These are phyloP conservation scores for Coemansia sp. DNA, from an alignment of 192 early-diverging fungal genomes.

Conservation along the genomic window DNA sequence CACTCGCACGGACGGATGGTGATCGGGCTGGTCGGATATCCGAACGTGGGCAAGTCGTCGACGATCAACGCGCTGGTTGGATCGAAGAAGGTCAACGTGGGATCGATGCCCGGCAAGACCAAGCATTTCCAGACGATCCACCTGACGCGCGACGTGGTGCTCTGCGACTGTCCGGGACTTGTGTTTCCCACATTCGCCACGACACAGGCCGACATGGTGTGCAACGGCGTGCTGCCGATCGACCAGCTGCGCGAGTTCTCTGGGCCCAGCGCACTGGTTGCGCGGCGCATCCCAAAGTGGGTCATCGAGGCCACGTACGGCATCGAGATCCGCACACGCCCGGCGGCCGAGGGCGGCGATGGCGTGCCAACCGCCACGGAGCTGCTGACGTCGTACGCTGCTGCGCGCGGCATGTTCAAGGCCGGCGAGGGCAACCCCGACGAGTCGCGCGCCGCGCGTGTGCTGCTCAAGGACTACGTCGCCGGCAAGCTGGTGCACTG, in stretches of 20 bases:
- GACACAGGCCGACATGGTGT: slow-evolving; percentile 97
- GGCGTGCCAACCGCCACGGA: slow-evolving; percentile 87
- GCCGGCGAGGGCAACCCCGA: slow-evolving; percentile 95
- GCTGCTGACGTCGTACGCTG: slow-evolving; percentile 87
- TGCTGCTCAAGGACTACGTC: slow-evolving; percentile 98
- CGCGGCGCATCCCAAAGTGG: slow-evolving; percentile 80
- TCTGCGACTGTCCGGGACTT: slow-evolving; percentile 99
- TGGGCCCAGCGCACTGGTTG: slow-evolving; percentile 81
- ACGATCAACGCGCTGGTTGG: slow-evolving; percentile 98
- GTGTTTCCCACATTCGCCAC: slow-evolving; percentile 99
- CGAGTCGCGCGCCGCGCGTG: slow-evolving; percentile 93
- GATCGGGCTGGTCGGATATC: slow-evolving; percentile 98
- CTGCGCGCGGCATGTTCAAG: slow-evolving; percentile 89
- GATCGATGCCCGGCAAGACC: slow-evolving; percentile 97
- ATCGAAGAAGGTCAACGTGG: slow-evolving; percentile 90
- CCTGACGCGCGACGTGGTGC: slow-evolving; percentile 76
- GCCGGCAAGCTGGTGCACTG: slow-evolving; percentile 91
- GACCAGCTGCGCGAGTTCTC: slow-evolving; percentile 96
- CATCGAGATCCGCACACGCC: slow-evolving; percentile 77
- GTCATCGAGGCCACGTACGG: slow-evolving; percentile 92
- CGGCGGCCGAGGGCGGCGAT: slow-evolving; percentile 72
- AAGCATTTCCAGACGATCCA: slow-evolving; percentile 99
- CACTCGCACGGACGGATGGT: slow-evolving; percentile 61
- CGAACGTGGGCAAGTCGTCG: slow-evolving; percentile 99
- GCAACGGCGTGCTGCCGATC: slow-evolving; percentile 97